Conservation (phyloP, 352 stramenopile species). For the Globisporangium viniferum region DNA sequence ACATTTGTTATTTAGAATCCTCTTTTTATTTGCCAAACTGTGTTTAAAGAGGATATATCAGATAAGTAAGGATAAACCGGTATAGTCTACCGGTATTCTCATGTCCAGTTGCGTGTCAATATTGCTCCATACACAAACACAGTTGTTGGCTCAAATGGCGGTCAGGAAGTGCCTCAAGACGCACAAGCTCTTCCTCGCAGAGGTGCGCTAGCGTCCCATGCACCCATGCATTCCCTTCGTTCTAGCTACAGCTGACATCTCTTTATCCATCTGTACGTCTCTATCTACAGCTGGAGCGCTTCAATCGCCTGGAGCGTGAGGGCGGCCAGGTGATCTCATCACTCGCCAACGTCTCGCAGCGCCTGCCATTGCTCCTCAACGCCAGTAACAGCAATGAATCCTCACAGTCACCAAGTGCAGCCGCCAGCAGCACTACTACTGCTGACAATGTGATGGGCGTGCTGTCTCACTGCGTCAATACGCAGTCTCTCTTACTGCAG, state of each 20-base stretch:
- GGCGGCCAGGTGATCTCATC: slow-evolving; percentile 63
- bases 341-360: slow-evolving; percentile 61
- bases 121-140: no score
- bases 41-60: no score
- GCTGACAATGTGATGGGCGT: slow-evolving; percentile 33
- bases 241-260: background rate
- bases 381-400: background rate
- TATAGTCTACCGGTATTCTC: no score
- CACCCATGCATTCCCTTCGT: no score
- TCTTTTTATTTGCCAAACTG: no score
- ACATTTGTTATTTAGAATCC: no score
- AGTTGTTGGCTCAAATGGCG: slow-evolving; percentile 20
- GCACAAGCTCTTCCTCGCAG: slow-evolving; percentile 60
- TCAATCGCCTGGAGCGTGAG: slow-evolving; percentile 50
- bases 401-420: background rate
- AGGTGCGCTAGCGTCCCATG: slow-evolving; percentile 25
- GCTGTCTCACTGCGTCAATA: slow-evolving; percentile 33
- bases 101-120: no score
- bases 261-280: background rate
- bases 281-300: slow-evolving; percentile 38
- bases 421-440: background rate
- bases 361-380: slow-evolving; percentile 40
- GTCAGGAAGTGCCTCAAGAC: slow-evolving; percentile 63
- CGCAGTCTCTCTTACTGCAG: slow-evolving; percentile 41
- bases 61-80: no score